phyloP scores from a whole-genome alignment of 1,139 yeast species.

The Taphrina confusa region DNA sequence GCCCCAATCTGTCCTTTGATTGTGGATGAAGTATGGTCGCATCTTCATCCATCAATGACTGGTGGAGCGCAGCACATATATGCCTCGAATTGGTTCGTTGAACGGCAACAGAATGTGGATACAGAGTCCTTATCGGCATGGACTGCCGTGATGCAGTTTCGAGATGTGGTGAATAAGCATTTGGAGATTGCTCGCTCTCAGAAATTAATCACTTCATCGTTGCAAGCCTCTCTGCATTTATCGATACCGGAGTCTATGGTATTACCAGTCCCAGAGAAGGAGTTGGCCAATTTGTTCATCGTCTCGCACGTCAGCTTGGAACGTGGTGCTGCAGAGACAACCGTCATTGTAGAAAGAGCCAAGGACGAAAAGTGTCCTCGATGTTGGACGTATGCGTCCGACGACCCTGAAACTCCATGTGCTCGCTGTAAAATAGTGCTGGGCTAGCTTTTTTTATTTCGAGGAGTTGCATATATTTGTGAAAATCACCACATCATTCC shows the following conservation, averaged over 20 bases:
- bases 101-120: slow-evolving; percentile 47
- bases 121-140: slow-evolving; percentile 47
- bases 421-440: slow-evolving; percentile 60
- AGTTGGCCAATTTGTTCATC: slow-evolving; percentile 60
- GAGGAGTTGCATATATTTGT: not conserved
- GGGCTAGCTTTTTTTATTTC: not conserved
- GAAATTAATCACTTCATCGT: slow-evolving; percentile 60
- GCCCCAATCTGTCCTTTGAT: slow-evolving; percentile 82
- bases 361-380: slow-evolving; percentile 71
- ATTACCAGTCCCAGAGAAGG: slow-evolving; percentile 15
- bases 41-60: slow-evolving; percentile 49
- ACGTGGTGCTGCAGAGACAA: slow-evolving; percentile 38
- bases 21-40: slow-evolving; percentile 85
- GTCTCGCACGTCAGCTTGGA: slow-evolving; percentile 59
- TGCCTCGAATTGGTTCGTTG: slow-evolving; percentile 47
- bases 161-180: slow-evolving; percentile 52
- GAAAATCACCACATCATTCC: no score
- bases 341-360: slow-evolving; percentile 44
- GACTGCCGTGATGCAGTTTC: slow-evolving; percentile 40
- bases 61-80: slow-evolving; percentile 36
- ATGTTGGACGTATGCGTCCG: slow-evolving; percentile 82
- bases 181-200: slow-evolving; percentile 55
- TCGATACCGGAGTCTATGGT: not conserved
- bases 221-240: slow-evolving; percentile 56
- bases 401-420: slow-evolving; percentile 60